Conservation (phyloP, 306 rosid genomes). For the Hippophae tibetana region DNA sequence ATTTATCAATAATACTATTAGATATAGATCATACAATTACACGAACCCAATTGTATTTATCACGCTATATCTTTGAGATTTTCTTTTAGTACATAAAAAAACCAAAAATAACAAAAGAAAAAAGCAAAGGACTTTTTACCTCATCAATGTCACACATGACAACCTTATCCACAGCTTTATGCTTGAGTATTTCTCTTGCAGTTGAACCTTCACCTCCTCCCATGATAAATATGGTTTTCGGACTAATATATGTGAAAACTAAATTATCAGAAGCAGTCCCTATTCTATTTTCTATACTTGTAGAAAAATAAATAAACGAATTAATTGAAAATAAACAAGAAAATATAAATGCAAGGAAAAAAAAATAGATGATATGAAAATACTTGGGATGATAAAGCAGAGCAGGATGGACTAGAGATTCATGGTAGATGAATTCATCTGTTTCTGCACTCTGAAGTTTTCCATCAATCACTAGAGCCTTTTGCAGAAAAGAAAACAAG, state of each 20-base stretch:
- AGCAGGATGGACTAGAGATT: conserved; percentile 33
- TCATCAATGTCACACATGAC: conserved; percentile 32
- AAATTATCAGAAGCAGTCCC: not conserved
- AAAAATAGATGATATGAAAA: too few relatives aligned
- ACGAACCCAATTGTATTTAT: too few relatives aligned
- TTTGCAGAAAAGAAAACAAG: not conserved
- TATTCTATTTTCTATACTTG: not conserved
- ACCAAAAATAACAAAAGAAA: not conserved
- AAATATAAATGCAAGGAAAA: too few relatives aligned
- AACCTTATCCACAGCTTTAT: conserved; percentile 17
- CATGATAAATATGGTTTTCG: conserved; percentile 24
- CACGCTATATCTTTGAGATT: not conserved
- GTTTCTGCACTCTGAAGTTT: conserved; percentile 31
- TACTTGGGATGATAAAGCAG: conserved; percentile 23
- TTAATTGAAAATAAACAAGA: too few relatives aligned
- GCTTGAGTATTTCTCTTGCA: conserved; percentile 26
- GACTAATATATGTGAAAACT: conserved; percentile 15
- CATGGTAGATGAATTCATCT: conserved; percentile 32
- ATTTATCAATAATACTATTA: too few relatives aligned
- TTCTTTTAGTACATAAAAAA: not conserved
- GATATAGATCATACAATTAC: too few relatives aligned
- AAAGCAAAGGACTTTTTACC: conserved; percentile 4
- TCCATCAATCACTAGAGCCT: conserved; percentile 32
- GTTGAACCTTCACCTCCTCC: conserved; percentile 33
- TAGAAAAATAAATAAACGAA: too few relatives aligned